phyloP scores from a whole-genome alignment of 1,284 basidiomycete species.

The Gomphus sp. region DNA sequence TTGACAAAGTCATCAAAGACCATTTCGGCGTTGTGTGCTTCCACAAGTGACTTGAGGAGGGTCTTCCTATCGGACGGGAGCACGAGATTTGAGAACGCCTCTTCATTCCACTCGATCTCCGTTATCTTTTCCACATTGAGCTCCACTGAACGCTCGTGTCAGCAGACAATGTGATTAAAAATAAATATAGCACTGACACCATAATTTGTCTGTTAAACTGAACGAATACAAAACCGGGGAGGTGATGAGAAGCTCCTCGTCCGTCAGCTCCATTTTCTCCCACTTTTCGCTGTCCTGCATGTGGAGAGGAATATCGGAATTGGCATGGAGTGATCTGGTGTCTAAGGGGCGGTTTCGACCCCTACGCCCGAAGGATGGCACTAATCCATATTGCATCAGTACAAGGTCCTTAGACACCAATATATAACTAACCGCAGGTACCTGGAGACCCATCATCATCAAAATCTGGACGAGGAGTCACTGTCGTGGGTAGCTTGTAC shows the following conservation, averaged over 20 bases:
- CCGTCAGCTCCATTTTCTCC: conserved; percentile 28
- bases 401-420: not conserved
- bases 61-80: conserved; percentile 41
- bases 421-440: not conserved
- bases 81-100: conserved; percentile 49
- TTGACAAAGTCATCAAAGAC: conserved; percentile 55
- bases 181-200: conserved; percentile 32
- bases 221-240: conserved; percentile 51
- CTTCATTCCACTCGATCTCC: conserved; percentile 45
- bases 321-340: not conserved
- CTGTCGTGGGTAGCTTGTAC: not conserved
- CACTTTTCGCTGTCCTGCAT: conserved; percentile 17
- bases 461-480: not conserved
- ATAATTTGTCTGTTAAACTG: conserved; percentile 46
- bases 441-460: not conserved
- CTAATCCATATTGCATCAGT: not conserved
- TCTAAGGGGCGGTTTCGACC: not conserved
- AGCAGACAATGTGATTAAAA: not conserved
- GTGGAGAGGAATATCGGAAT: not conserved
- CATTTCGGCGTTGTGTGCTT: conserved; percentile 42
- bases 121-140: conserved; percentile 42
- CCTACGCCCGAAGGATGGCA: not conserved
- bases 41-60: conserved; percentile 46
- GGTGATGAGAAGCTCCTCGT: conserved; percentile 46
- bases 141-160: conserved; percentile 30